A percentile compares a stretch with the other conserved stretches of the same genome.
These are phyloP conservation scores for Rhizoclosmatium globosum DNA, from an alignment of 192 early-diverging fungal species.

Conservation along the genomic window DNA sequence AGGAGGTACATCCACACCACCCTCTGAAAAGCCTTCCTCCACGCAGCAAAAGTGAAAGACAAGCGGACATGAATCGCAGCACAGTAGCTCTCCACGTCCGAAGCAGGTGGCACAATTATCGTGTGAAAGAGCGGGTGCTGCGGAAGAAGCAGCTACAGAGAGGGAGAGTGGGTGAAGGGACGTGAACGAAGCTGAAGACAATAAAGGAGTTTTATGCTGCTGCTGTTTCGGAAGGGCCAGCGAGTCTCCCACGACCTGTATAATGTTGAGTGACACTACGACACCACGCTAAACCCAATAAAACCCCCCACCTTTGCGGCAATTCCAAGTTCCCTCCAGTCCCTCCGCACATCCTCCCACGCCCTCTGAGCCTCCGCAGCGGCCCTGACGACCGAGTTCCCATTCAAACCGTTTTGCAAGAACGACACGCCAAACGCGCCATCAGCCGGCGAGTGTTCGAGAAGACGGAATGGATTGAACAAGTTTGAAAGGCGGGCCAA, in stretches of 20 bases:
- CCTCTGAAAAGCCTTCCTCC: slow-evolving; percentile 51
- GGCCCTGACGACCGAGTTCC: background rate
- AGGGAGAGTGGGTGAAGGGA: background rate
- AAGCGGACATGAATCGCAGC: slow-evolving; percentile 64
- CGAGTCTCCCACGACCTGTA: background rate
- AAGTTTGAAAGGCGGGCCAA: background rate
- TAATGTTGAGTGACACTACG: background rate
- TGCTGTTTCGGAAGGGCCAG: background rate
- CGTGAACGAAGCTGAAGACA: background rate
- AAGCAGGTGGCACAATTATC: slow-evolving; percentile 64
- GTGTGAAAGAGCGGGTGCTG: slow-evolving; percentile 34
- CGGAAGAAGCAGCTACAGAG: background rate
- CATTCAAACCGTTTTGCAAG: slow-evolving; percentile 10
- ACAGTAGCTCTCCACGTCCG: slow-evolving; percentile 54
- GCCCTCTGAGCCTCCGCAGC: slow-evolving; percentile 1
- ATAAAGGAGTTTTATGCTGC: background rate
- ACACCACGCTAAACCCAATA: background rate
- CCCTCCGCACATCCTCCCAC: slow-evolving; percentile 18
- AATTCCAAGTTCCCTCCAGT: background rate
- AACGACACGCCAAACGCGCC: slow-evolving; percentile 30
- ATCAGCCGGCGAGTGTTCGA: slow-evolving; percentile 15
- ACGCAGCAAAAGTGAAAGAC: slow-evolving; percentile 63
- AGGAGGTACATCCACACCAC: slow-evolving; percentile 35
- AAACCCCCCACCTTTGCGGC: too few species aligned
- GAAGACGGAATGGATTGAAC: slow-evolving; percentile 28